Base-by-base conservation (phyloP, 2,329 filamentous ascomycete genomes). In the Paramyrothecium sp. region DNA sequence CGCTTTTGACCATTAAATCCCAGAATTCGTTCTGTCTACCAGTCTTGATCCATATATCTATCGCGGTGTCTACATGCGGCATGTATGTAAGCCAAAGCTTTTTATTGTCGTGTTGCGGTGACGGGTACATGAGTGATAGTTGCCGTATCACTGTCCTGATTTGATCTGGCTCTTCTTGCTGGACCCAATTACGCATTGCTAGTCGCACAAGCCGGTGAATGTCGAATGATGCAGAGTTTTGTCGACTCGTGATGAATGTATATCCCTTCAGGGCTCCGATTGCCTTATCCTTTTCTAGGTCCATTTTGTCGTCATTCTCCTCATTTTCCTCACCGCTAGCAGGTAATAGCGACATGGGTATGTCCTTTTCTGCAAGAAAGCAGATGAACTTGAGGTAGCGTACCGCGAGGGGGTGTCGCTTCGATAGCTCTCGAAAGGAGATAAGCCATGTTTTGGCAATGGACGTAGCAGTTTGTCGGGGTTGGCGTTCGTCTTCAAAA, bases 381-480 rank as follows among this genome's bases (percentile, higher is more conserved):
- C 62, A 67, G 19, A 73, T 67, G 21, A 69, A 71, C 21, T 56
- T 60, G 0, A 73, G 60, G 49, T 67, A 73, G 5, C 66, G 11
- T 16, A 61, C 64, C 1, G 72, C 70, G 1, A 69, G 61, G 4
- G 58, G 56, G 7, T 63, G 38, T 20, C 70, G 46, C 20, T 58
- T 34, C 2, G 22, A 55, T 11, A 75, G 71, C 3, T 73, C 63
- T 0, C 61, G 16, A 53, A 74, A 75, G 0, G 71, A 73, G 2
- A 74, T 70, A 2, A 71, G 58, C 71, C 68, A 75, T 0, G 71
- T 75, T 2, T 63, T 68, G 3, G 66, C 65, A 1, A 75, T 56
- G 10, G 26, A 10, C 5, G 4, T 30, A 30, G 26, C 26, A 30
- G 26, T 30, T 30, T 10, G 26, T 30, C 4, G 1, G 69, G 63